These are phyloP conservation scores for Ulmus americana DNA, from an alignment of 331 rosid genomes.

Conservation along the genomic window DNA sequence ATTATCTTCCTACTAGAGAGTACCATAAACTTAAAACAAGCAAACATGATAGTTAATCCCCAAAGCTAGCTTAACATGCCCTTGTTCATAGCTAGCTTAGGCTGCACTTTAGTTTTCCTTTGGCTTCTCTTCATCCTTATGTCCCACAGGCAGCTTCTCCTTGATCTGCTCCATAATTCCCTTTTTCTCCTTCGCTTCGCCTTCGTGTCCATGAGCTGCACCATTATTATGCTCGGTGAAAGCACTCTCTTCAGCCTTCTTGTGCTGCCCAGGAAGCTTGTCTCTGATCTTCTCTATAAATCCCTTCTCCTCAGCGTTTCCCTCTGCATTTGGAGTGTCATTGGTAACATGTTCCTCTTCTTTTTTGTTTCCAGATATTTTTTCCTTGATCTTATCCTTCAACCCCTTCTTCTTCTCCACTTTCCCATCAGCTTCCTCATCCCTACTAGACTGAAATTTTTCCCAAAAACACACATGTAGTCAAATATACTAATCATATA, in stretches of 20 bases:
- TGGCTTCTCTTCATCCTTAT: constrained; percentile 23
- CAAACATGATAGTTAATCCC: not conserved
- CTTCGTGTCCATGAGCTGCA: constrained; percentile 10
- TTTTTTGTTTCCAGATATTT: constrained; percentile 13
- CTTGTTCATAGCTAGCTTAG: not conserved
- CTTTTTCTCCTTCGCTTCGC: constrained; percentile 21
- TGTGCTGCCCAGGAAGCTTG: constrained; percentile 31
- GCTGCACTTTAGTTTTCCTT: constrained; percentile 21
- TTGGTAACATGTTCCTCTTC: constrained; percentile 16
- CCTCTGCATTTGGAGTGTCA: not conserved
- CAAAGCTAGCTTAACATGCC: not conserved
- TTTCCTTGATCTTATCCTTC: constrained; percentile 29
- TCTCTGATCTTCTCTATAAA: constrained; percentile 30
- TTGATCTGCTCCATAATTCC: constrained; percentile 32
- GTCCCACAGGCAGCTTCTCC: constrained; percentile 31
- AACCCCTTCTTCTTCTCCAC: constrained; percentile 26
- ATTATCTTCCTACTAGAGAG: not conserved
- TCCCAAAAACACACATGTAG: not conserved
- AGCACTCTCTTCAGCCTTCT: constrained; percentile 16
- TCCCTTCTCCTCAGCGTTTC: constrained; percentile 18
- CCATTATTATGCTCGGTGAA: not conserved
- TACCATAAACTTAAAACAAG: not conserved
- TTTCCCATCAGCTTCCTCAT: constrained; percentile 21
- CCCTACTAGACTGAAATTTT: constrained; percentile 28
- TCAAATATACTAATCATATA: too few relatives aligned